Percentiles rank a stretch among this genome's conserved stretches.
These are phyloP conservation scores for Xylariaceae sp. DNA, from an alignment of 2,329 filamentous ascomycete genomes.

Conservation along the genomic window DNA sequence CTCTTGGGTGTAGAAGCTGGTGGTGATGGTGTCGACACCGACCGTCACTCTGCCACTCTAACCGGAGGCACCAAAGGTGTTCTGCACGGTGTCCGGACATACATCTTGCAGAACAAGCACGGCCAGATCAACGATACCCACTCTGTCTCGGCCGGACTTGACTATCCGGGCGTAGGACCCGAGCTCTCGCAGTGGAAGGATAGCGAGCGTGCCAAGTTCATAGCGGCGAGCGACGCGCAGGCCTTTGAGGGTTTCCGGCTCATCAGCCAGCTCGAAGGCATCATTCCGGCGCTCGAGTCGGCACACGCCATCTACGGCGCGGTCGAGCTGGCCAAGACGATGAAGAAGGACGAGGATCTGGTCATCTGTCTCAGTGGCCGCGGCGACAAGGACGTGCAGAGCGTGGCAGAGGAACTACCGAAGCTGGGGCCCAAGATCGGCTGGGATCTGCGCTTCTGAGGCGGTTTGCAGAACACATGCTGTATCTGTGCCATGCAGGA, in stretches of 20 bases:
- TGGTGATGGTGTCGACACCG: slow-evolving; percentile 85
- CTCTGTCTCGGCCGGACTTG: slow-evolving; percentile 91
- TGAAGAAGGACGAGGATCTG: slow-evolving; percentile 83
- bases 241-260: slow-evolving; percentile 85
- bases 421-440: slow-evolving; percentile 84
- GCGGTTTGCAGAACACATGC: too few species aligned
- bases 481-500: too few species aligned
- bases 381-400: slow-evolving; percentile 98
- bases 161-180: slow-evolving; percentile 95
- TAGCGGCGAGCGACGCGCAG: slow-evolving; percentile 87
- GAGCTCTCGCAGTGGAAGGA: slow-evolving; percentile 95
- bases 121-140: slow-evolving; percentile 95
- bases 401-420: slow-evolving; percentile 90
- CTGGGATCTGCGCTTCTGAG: slow-evolving; percentile 60
- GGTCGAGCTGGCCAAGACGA: slow-evolving; percentile 85
- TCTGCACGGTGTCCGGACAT: slow-evolving; percentile 92
- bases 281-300: slow-evolving; percentile 93
- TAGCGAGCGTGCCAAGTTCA: slow-evolving; percentile 77
- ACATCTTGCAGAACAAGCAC: slow-evolving; percentile 87
- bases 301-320: slow-evolving; percentile 90
- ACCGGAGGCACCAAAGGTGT: slow-evolving; percentile 86
- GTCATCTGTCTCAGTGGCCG: slow-evolving; percentile 92
- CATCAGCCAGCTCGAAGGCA: slow-evolving; percentile 85
- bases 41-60: slow-evolving; percentile 83
- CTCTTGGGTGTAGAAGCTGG: slow-evolving; percentile 92